Conservation (phyloP, 352 stramenopile genomes). For the Globisporangium echinulatum region DNA sequence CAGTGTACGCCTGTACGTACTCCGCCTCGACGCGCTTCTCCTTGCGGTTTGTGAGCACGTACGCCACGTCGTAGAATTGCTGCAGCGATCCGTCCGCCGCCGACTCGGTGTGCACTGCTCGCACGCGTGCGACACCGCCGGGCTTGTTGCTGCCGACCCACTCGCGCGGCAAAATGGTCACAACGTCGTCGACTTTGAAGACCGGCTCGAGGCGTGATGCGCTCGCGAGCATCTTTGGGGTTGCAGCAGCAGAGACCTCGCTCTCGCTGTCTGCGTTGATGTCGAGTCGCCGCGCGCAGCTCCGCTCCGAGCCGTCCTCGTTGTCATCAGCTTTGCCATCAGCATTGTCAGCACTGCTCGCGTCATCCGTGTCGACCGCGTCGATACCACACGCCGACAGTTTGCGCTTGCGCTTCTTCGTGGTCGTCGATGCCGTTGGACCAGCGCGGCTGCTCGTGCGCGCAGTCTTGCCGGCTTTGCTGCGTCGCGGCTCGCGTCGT, state of each 20-base stretch:
- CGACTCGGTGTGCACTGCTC: slow-evolving; percentile 29
- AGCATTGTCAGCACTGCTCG: slow-evolving; percentile 10
- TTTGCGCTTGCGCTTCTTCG: slow-evolving; percentile 45
- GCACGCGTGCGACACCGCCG: slow-evolving; percentile 54
- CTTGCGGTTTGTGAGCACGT: slow-evolving; percentile 44
- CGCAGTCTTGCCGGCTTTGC: slow-evolving; percentile 3
- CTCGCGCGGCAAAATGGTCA: slow-evolving; percentile 46
- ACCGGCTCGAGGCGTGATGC: slow-evolving; percentile 17
- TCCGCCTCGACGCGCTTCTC: slow-evolving; percentile 56
- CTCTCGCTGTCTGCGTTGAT: slow-evolving; percentile 45
- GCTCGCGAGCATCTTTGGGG: not conserved
- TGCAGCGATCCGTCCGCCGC: slow-evolving; percentile 12
- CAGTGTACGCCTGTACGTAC: slow-evolving; percentile 38
- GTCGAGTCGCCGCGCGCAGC: slow-evolving; percentile 34
- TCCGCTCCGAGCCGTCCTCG: slow-evolving; percentile 5
- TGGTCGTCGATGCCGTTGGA: slow-evolving; percentile 36
- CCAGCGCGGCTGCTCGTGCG: slow-evolving; percentile 8
- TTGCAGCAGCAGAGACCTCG: not conserved
- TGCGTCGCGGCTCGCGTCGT: slow-evolving; percentile 23
- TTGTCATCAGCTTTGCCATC: slow-evolving; percentile 18
- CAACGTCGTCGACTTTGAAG: slow-evolving; percentile 47
- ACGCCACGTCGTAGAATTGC: slow-evolving; percentile 59
- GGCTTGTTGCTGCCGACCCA: slow-evolving; percentile 65
- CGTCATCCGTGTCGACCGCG: not conserved
- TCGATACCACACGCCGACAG: not conserved